These are phyloP conservation scores for Sonneratia alba DNA, from an alignment of 345 rosid genomes.

Conservation along the genomic window DNA sequence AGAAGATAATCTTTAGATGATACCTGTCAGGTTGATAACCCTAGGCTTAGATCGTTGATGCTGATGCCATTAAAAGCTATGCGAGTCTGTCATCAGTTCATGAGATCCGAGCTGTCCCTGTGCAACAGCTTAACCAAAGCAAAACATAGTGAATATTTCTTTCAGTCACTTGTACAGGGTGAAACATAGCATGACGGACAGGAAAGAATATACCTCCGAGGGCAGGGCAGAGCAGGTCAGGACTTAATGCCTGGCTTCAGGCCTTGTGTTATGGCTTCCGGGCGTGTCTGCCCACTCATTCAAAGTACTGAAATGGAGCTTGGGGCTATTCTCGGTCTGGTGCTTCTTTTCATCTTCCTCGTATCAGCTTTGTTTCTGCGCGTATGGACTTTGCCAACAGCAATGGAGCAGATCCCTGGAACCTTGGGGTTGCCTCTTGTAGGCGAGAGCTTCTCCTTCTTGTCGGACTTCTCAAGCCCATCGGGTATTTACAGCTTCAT, in stretches of 20 bases:
- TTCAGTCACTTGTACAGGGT: background rate
- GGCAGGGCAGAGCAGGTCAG: background rate
- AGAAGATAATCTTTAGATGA: background rate
- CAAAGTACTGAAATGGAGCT: conserved; percentile 24
- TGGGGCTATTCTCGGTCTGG: conserved; percentile 19
- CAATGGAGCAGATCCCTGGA: conserved; percentile 49
- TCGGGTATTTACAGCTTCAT: conserved; percentile 50
- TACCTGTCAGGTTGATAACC: background rate
- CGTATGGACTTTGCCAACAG: conserved; percentile 36
- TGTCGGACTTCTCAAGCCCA: conserved; percentile 46
- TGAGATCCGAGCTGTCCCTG: background rate
- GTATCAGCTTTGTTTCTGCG: conserved; percentile 19
- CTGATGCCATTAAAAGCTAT: background rate
- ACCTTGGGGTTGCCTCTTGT: conserved; percentile 51
- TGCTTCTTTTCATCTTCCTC: conserved; percentile 17
- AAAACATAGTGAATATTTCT: background rate
- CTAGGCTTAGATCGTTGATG: background rate
- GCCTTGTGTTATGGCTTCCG: background rate
- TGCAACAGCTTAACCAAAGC: background rate
- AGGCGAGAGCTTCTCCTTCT: conserved; percentile 53
- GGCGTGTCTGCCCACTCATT: background rate
- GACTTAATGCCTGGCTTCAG: background rate
- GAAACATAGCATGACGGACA: background rate
- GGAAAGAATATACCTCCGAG: conserved; percentile 3
- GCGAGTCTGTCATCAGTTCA: background rate